Percentiles rank a stretch among this genome's conserved stretches.
These are phyloP conservation scores for Strigomonas culicis DNA, from an alignment of 208 protist genomes.

Conservation along the genomic window DNA sequence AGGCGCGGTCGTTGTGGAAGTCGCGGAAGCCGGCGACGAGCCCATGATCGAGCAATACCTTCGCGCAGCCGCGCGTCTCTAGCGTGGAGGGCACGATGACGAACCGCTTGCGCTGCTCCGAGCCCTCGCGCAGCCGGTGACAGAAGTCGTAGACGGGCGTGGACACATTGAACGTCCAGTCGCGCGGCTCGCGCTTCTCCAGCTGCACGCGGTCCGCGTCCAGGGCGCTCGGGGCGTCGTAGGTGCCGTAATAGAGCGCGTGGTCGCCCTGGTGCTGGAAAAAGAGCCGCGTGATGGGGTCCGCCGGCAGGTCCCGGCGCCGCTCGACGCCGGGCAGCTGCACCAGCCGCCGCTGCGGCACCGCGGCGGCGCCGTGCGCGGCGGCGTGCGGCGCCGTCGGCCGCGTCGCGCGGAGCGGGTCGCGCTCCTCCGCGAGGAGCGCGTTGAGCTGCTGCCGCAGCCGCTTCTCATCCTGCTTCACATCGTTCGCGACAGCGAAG, in stretches of 20 bases:
- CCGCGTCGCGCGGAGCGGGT: conserved; percentile 26
- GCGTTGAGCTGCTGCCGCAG: conserved; percentile 78
- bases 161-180: conserved; percentile 74
- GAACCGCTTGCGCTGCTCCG: conserved; percentile 87
- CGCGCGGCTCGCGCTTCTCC: conserved; percentile 68
- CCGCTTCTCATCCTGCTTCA: conserved; percentile 51
- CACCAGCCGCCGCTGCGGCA: conserved; percentile 55
- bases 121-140: conserved; percentile 81
- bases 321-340: conserved; percentile 83
- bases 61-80: conserved; percentile 84
- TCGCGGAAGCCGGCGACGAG: conserved; percentile 88
- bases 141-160: conserved; percentile 89
- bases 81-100: conserved; percentile 86
- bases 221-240: conserved; percentile 63
- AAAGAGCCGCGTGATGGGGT: conserved; percentile 90
- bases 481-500: conserved; percentile 71
- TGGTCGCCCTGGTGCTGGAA: conserved; percentile 91
- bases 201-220: conserved; percentile 85
- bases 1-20: conserved; percentile 91
- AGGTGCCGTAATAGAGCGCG: conserved; percentile 89
- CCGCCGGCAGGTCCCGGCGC: conserved; percentile 75
- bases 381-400: conserved; percentile 12
- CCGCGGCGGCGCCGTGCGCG: neutral
- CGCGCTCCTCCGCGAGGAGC: conserved; percentile 69
- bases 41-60: conserved; percentile 85